Evolutionary conservation across 176 grass and related monocot species (phyloP), one percentile per base, ranked within the genome.

Genomic region (Ensete glaucum): DNA sequence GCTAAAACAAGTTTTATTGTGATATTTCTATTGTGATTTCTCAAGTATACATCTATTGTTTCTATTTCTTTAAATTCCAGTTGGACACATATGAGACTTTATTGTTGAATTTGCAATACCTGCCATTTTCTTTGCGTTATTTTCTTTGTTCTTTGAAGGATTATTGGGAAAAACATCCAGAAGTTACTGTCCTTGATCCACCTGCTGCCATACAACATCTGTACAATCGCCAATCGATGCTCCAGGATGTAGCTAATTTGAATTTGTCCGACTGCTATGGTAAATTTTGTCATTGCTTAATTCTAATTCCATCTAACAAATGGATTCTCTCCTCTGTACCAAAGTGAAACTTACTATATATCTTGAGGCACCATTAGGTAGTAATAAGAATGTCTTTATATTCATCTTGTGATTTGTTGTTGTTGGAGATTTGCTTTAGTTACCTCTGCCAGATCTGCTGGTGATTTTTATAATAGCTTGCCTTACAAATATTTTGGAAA

Each of bases 201-300:
- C 93, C 93, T 27, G 85, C 84, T 85, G 87, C 93, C 62, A 97
- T 97, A 50, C 29, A 80, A 75, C 90, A 92, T 76, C 79, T 97
- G 62, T 80, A 90, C 49, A 97, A 90, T 87, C 87, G 93, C 62
- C 87, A 97, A 73, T 97, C 90, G 1, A 97, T 97, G 93, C 93
- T 97, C 67, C 81, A 90, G 80, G 90, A 93, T 85, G 90, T 97
- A 51, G 85, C 88, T 34, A 77, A 89, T 79, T 73, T 97, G 81
- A 93, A 93, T 72, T 29, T 97, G 53, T 88, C 88, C 2, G 87
- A 85, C 79, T 90, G 87, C 56, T 85, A 92, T 75, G 93, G 90
- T 97, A 93, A 86, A 89, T 80, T 1, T 20, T 57, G 4, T 11
- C 15, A 83, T 79, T 56, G 29, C 79, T 22, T 20, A 5, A 67